Conservation (phyloP, 805 yeast species). For the Candida golubevii region DNA sequence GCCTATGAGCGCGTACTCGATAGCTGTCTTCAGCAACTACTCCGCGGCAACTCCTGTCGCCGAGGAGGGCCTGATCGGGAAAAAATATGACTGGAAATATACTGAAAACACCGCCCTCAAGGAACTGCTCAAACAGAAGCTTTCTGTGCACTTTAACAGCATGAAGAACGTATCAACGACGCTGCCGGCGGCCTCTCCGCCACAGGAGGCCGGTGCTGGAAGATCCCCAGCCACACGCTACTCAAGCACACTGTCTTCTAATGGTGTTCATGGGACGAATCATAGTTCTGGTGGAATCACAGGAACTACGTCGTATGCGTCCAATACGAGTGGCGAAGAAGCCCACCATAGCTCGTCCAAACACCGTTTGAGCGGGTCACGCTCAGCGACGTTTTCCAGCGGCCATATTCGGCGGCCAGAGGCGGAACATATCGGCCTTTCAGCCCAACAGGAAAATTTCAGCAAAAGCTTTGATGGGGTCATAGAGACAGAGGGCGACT, state of each 20-base stretch:
- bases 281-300: neutral
- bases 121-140: constrained; percentile 24
- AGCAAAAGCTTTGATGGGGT: too few species aligned
- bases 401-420: too few species aligned
- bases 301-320: neutral
- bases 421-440: too few species aligned
- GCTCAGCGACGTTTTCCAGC: too few species aligned
- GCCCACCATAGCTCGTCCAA: too few species aligned
- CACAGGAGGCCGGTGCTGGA: too few species aligned
- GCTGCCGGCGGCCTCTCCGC: too few species aligned
- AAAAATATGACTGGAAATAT: neutral
- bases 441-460: too few species aligned
- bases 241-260: neutral
- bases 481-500: too few species aligned
- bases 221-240: too few species aligned
- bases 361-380: too few species aligned
- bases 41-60: neutral
- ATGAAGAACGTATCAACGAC: neutral
- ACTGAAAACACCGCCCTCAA: constrained; percentile 15
- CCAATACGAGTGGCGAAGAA: neutral
- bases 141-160: constrained; percentile 29
- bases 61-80: neutral
- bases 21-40: constrained; percentile 41
- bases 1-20: constrained; percentile 53
- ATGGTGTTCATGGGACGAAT: neutral